Conservation (phyloP, 768 basidiomycete species). For the Pleurotus djamor region DNA sequence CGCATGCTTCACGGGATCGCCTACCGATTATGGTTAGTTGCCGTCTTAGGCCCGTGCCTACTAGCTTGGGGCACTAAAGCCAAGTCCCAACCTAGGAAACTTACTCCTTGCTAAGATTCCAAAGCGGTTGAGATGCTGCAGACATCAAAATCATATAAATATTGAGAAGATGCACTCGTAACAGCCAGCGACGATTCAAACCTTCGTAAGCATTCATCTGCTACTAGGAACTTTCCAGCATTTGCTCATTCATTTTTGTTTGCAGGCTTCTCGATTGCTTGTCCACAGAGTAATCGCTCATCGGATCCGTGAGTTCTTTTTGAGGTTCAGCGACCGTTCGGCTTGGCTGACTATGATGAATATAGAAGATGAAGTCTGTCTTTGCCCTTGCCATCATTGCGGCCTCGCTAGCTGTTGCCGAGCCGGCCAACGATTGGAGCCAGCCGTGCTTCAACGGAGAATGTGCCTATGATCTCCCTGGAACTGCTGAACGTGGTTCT, state of each 20-base stretch:
- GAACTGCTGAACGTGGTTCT: not conserved
- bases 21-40: too few relatives aligned
- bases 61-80: too few relatives aligned
- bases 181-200: too few relatives aligned
- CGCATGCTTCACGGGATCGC: too few relatives aligned
- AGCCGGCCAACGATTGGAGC: conserved; percentile 7
- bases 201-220: too few relatives aligned
- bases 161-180: too few relatives aligned
- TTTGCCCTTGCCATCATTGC: conserved; percentile 5
- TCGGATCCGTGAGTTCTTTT: not conserved
- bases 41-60: too few relatives aligned
- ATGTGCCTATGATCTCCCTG: conserved; percentile 7
- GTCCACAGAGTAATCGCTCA: not conserved
- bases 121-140: too few relatives aligned
- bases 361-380: conserved; percentile 3
- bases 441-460: conserved; percentile 5
- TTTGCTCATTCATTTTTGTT: conserved; percentile 7
- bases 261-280: not conserved
- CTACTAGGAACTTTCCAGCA: not conserved
- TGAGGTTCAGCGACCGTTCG: not conserved
- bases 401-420: conserved; percentile 1
- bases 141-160: too few relatives aligned
- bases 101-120: too few relatives aligned
- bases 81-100: too few relatives aligned
- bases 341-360: not conserved